Evolutionary conservation across 1,284 basidiomycete species (phyloP).

Genomic region (Sanghuangporus sanghuang): DNA sequence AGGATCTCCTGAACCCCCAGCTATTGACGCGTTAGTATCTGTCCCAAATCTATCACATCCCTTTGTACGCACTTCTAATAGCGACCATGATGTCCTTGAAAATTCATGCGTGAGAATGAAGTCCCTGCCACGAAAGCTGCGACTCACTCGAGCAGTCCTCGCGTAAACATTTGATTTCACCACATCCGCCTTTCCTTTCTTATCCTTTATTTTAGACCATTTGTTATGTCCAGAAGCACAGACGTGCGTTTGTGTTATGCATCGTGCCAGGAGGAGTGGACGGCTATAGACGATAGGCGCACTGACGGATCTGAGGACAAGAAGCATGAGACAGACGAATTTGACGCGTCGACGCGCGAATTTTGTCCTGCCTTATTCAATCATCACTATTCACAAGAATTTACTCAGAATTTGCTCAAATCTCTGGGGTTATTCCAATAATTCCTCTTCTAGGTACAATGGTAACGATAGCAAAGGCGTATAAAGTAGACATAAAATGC

Average conservation of each 20-base stretch:
- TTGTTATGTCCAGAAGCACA: slow-evolving; percentile 62
- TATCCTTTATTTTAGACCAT: slow-evolving; percentile 88
- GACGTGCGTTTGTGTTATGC: slow-evolving; percentile 34
- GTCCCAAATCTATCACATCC: slow-evolving; percentile 4
- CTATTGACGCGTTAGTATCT: slow-evolving; percentile 29
- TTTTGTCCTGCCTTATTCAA: not conserved
- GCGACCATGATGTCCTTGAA: slow-evolving; percentile 67
- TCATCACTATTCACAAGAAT: too few species aligned
- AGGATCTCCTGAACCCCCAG: slow-evolving; percentile 63
- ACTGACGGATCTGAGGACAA: slow-evolving; percentile 24
- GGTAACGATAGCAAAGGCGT: too few species aligned
- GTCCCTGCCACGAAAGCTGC: not conserved
- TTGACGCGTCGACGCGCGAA: not conserved
- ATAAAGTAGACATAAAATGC: too few species aligned
- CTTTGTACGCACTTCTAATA: slow-evolving; percentile 47
- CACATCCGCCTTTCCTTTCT: slow-evolving; percentile 69
- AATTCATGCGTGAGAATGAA: not conserved
- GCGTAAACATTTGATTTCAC: slow-evolving; percentile 59
- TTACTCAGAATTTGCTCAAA: too few species aligned
- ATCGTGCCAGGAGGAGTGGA: slow-evolving; percentile 12
- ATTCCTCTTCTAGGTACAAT: too few species aligned
- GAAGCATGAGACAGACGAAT: slow-evolving; percentile 26
- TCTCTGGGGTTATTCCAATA: too few species aligned
- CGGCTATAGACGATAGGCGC: not conserved
- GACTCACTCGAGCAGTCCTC: slow-evolving; percentile 54